Conservation (phyloP, 495 filamentous ascomycete species). For the Sporormia fimetaria region DNA sequence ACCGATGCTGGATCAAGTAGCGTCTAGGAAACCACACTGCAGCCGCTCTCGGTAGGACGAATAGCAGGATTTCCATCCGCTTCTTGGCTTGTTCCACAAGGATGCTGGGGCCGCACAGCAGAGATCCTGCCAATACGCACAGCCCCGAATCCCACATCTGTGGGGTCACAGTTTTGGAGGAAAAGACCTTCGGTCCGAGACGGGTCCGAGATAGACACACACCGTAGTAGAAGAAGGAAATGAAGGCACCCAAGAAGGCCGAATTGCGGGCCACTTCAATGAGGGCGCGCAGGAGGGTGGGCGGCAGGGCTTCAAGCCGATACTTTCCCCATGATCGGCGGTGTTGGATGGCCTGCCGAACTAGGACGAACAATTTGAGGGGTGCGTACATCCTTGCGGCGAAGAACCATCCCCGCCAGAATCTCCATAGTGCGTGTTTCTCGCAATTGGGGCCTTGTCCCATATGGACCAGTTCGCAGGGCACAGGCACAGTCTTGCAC, state of each 20-base stretch:
- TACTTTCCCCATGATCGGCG: slow-evolving; percentile 3
- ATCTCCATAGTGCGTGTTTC: slow-evolving; percentile 60
- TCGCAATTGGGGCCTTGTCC: slow-evolving; percentile 68
- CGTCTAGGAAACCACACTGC: slow-evolving; percentile 64
- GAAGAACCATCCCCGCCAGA: slow-evolving; percentile 59
- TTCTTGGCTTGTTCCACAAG: slow-evolving; percentile 57
- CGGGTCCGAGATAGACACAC: slow-evolving; percentile 74
- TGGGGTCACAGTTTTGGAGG: slow-evolving; percentile 41
- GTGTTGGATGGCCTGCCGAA: slow-evolving; percentile 1
- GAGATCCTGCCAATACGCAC: slow-evolving; percentile 64
- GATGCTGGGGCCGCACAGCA: slow-evolving; percentile 77
- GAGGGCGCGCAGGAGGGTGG: slow-evolving; percentile 39
- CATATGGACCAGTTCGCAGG: slow-evolving; percentile 84
- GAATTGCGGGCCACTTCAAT: slow-evolving; percentile 60
- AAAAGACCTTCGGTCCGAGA: slow-evolving; percentile 61
- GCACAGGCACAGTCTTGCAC: slow-evolving; percentile 57
- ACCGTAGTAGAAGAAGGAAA: slow-evolving; percentile 75
- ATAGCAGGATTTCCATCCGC: slow-evolving; percentile 69
- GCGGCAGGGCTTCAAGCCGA: slow-evolving; percentile 33
- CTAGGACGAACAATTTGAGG: slow-evolving; percentile 55
- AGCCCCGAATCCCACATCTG: slow-evolving; percentile 56
- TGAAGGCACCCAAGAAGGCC: slow-evolving; percentile 71
- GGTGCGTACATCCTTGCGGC: slow-evolving; percentile 73
- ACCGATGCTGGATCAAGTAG: slow-evolving; percentile 59
- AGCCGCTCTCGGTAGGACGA: slow-evolving; percentile 74